Base-by-base conservation (phyloP, 208 protist genomes). In the Wallacemonas collosoma region DNA sequence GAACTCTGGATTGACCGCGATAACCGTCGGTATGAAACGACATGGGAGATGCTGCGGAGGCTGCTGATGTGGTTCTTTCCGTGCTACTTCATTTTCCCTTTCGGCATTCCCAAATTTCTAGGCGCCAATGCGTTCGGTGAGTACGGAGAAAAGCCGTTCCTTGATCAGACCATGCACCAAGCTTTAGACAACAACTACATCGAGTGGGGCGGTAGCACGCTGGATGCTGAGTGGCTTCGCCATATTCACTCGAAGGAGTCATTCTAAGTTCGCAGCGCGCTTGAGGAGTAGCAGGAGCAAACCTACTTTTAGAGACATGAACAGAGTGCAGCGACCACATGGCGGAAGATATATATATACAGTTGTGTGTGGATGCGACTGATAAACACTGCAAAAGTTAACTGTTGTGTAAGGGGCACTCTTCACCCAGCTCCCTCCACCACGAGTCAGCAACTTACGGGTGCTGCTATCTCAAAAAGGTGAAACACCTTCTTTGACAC, bases 221-320 rank as follows among this genome's bases (percentile, higher is more conserved):
- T 95, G 14, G 88, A 95, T 71, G 77, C 88, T 0, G 88, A 95
- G 71, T 95, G 91, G 91, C 74, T 95, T 15, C 86, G 91, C 26
- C 91, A 95, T 60, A 95, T 95, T 72, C 91, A 95, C 56, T 93
- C 88, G 1, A 93, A 94, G 75, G 91, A 95, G 72, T 94, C 88
- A 3, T 95, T 88, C 66, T 95, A 73, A 83, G 41, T 41, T 5
- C 38, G 7, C 54, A 7, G 54, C 26, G 26, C 26, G 26, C 26
- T 26, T 0, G 26, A 26, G 26, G 26, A 0, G 26, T 26, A 26
- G 26, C 0, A 26, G 26, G 26, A 26, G 26, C 26, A 26, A 26
- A 26, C 26, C 26, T 26, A 26, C 26, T 26, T 26, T 26, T 26
- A 26, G 26, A 26, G 26, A 26, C 26, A 26, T 26, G 26, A 26